Evolutionary conservation across 306 rosid species (phyloP).

Genomic region (Medicago arabica): DNA sequence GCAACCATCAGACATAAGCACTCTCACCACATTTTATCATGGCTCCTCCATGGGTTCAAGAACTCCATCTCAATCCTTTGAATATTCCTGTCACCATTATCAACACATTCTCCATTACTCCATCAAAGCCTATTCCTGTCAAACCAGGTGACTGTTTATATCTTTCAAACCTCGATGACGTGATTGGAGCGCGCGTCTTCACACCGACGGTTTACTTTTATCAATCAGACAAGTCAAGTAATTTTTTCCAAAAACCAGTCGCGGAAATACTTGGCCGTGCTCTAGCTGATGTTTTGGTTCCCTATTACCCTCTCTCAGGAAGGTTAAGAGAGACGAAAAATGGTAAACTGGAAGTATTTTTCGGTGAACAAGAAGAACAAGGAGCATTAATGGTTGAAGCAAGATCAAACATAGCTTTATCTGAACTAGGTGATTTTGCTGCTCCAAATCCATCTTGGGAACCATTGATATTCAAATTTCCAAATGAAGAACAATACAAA

Average conservation of each 20-base stretch:
- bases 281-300: slow-evolving; percentile 77
- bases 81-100: slow-evolving; percentile 58
- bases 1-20: slow-evolving; percentile 42
- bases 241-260: slow-evolving; percentile 42
- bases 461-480: slow-evolving; percentile 78
- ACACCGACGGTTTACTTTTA: slow-evolving; percentile 87
- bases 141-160: slow-evolving; percentile 57
- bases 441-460: slow-evolving; percentile 95
- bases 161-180: slow-evolving; percentile 85
- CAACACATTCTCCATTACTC: slow-evolving; percentile 47
- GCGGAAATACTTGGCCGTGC: slow-evolving; percentile 53
- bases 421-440: slow-evolving; percentile 65
- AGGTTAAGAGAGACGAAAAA: slow-evolving; percentile 73
- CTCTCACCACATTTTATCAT: slow-evolving; percentile 47
- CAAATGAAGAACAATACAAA: slow-evolving; percentile 77
- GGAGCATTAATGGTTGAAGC: slow-evolving; percentile 89
- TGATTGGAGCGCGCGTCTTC: slow-evolving; percentile 80
- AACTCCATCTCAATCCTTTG: slow-evolving; percentile 66
- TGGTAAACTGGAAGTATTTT: slow-evolving; percentile 83
- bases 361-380: slow-evolving; percentile 60
- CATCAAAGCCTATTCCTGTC: slow-evolving; percentile 57
- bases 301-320: slow-evolving; percentile 87
- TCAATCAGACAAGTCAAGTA: slow-evolving; percentile 17
- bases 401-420: slow-evolving; percentile 52
- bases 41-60: slow-evolving; percentile 87